Conservation (phyloP, 1,284 basidiomycete genomes). For the Rugosomyces carneus region DNA sequence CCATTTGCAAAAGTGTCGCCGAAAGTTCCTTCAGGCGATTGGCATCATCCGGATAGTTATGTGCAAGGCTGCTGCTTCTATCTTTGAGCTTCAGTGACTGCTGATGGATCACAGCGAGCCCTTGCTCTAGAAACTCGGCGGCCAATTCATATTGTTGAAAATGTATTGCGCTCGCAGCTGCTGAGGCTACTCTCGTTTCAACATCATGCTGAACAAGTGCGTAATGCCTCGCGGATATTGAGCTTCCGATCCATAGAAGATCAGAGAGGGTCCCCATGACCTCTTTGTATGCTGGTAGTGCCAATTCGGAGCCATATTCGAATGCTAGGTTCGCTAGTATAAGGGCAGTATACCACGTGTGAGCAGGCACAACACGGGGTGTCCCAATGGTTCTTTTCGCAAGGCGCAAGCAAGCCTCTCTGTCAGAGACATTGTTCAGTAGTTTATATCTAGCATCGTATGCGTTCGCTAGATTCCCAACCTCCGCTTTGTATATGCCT, state of each 20-base stretch:
- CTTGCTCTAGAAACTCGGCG: slow-evolving; percentile 3
- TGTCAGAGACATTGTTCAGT: background rate
- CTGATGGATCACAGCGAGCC: slow-evolving; percentile 7
- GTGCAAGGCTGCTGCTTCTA: background rate
- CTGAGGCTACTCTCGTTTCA: background rate
- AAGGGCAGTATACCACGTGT: background rate
- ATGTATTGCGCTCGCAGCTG: background rate
- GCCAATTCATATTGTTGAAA: background rate
- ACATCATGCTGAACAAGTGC: background rate
- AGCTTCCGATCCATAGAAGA: slow-evolving; percentile 9
- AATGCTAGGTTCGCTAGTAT: background rate
- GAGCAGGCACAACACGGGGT: background rate
- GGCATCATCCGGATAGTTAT: background rate
- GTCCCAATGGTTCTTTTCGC: background rate
- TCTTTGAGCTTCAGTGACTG: slow-evolving; percentile 1
- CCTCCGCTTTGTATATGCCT: too few relatives aligned
- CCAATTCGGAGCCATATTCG: background rate
- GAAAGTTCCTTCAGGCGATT: slow-evolving; percentile 2
- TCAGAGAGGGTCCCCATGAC: slow-evolving; percentile 7
- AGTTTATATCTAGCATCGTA: background rate
- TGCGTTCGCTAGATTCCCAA: too few relatives aligned
- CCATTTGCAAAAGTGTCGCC: background rate
- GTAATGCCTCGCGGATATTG: slow-evolving; percentile 4
- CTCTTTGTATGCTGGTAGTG: slow-evolving; percentile 4
- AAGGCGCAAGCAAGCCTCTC: background rate